A percentile compares a stretch with the other conserved stretches of the same genome.
Evolutionary conservation across 805 yeast species (phyloP).

Genomic region (Schwanniomyces polymorphus): DNA sequence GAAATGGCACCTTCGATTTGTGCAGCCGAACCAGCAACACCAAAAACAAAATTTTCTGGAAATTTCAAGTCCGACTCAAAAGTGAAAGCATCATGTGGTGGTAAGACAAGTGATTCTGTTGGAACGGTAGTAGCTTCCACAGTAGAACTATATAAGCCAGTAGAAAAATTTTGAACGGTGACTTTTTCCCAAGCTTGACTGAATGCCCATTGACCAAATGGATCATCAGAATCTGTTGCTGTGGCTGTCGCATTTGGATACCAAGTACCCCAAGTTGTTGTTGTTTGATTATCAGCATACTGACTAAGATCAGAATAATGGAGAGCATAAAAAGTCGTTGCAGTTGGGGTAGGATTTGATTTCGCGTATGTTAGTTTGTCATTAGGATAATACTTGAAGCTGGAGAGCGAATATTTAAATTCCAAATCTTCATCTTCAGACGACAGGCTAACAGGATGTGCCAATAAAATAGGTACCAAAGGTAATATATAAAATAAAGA

Average conservation of each 20-base stretch:
- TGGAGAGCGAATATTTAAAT: too few species aligned
- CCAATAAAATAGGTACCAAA: too few species aligned
- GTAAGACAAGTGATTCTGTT: constrained; percentile 9
- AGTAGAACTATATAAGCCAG: constrained; percentile 12
- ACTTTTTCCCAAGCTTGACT: constrained; percentile 13
- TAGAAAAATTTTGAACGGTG: constrained; percentile 10
- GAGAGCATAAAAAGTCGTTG: constrained; percentile 6
- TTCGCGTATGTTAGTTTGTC: constrained; percentile 3
- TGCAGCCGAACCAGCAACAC: constrained; percentile 33
- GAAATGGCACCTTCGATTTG: constrained; percentile 38
- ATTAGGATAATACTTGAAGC: too few species aligned
- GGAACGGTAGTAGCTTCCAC: constrained; percentile 19
- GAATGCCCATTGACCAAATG: constrained; percentile 21
- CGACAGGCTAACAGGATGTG: too few species aligned
- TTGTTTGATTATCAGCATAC: constrained; percentile 3
- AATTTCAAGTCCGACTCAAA: constrained; percentile 12
- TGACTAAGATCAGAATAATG: constrained; percentile 4
- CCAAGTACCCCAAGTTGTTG: constrained; percentile 19
- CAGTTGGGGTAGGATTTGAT: background rate
- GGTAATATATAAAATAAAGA: too few species aligned
- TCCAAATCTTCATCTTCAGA: too few species aligned
- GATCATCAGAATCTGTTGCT: constrained; percentile 16
- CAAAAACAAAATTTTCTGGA: constrained; percentile 18
- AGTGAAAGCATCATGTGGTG: constrained; percentile 15
- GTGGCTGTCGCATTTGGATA: constrained; percentile 8